phyloP scores from a whole-genome alignment of 345 rosid species.

The Arabidopsis suecica region DNA sequence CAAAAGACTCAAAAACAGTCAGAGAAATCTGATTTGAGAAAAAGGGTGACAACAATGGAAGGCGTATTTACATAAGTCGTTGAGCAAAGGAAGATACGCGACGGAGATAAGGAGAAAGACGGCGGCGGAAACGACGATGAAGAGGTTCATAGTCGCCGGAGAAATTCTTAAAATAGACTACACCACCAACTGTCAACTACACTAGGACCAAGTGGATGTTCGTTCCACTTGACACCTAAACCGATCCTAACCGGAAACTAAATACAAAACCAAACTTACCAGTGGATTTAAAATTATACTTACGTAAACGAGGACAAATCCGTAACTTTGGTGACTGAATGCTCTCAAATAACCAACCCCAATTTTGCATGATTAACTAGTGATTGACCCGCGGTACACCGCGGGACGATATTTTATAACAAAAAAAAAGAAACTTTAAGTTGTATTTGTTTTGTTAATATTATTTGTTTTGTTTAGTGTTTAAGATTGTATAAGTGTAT shows the following conservation, averaged over 20 bases:
- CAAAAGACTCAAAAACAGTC: neutral
- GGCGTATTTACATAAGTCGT: constrained; percentile 36
- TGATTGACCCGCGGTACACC: no score
- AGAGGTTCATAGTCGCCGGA: constrained; percentile 48
- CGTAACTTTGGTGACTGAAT: no score
- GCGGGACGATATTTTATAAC: no score
- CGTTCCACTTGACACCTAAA: neutral
- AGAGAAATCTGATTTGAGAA: neutral
- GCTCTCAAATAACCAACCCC: neutral
- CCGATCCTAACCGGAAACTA: neutral
- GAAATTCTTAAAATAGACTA: neutral
- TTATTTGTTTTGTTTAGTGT: no score
- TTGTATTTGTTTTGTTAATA: no score
- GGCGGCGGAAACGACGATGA: constrained; percentile 50
- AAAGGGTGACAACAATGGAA: neutral
- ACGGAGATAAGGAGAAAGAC: constrained; percentile 51
- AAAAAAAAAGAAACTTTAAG: no score
- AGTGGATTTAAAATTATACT: no score
- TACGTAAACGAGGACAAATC: no score
- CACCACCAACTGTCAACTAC: neutral
- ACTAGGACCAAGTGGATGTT: neutral
- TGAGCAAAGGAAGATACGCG: constrained; percentile 46
- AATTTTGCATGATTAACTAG: no score
- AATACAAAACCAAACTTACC: neutral
- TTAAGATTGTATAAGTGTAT: no score